Percentiles rank a stretch among this genome's conserved stretches.
phyloP scores from a whole-genome alignment of 345 rosid species.

The Arabidopsis thaliana region TAIR10.1 NC_003074.8:21574501-21575000 shows the following conservation, averaged over 20 bases:
- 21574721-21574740: background rate
- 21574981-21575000: background rate
- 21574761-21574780: conserved; percentile 55
- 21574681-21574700: background rate
- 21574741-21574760: conserved; percentile 25
- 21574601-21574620: background rate
- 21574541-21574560: conserved; percentile 2
- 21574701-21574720: background rate
- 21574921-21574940: background rate
- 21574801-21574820: conserved; percentile 79
- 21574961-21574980: background rate
- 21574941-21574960: background rate
- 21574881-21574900: conserved; percentile 61
- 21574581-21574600: too few relatives aligned
- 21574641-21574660: too few relatives aligned
- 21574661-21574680: too few relatives aligned
- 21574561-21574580: background rate
- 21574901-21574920: background rate
- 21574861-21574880: conserved; percentile 58
- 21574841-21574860: conserved; percentile 67
- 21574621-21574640: too few relatives aligned
- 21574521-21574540: background rate
- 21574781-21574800: conserved; percentile 53
- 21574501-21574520: background rate
- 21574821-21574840: conserved; percentile 50